Base-by-base conservation (phyloP, 2,329 filamentous ascomycete species). In the Sarocladiaceae sp. region DNA sequence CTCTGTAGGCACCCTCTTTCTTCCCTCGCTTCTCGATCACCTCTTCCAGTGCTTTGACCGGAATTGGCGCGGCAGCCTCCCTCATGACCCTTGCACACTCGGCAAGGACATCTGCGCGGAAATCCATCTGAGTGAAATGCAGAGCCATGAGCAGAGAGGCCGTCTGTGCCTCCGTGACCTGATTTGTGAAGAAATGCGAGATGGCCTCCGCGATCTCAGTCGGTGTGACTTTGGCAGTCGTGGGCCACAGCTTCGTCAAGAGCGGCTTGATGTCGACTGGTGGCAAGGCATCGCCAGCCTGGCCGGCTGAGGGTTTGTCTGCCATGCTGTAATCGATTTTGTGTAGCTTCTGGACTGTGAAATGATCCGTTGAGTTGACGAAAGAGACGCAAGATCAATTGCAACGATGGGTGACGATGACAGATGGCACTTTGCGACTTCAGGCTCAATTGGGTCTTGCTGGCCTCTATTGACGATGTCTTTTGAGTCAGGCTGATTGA, bases 201-300 rank as follows among this genome's bases (percentile, higher is more conserved):
- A 97, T 83, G 44, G 91, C 90, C n/a, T 83, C 75, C 48, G 91
- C 88, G 61, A 98, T 93, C 61, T 96, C 88, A 42, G 79, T 72
- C 11, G 90, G 81, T 13, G 81, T 80, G 45, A 90, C 83, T 13
- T 65, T 60, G 57, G 65, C 48, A 66, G 59, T 52, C 33, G 71
- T 58, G 23, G 76, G 83, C 83, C 84, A 88, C 33, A 91, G 72
- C 47, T 84, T 78, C 58, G 80, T 80, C 47, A 91, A 76, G 24
- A 91, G 70, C 31, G 82, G 80, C 52, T 85, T 85, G 63, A 90
- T 85, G 54, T 80, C 73, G 56, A 77, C 55, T 24, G 56, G 55
- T 33, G 59, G 56, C 29, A 64, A 58, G 49, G 46, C 51, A 44
- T 56, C n/a, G n/a, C n/a, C 37, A 18, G 37, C 53, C 45, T 60